phyloP scores from a whole-genome alignment of 2,329 filamentous ascomycete species.

The Diaporthe sp. region DNA sequence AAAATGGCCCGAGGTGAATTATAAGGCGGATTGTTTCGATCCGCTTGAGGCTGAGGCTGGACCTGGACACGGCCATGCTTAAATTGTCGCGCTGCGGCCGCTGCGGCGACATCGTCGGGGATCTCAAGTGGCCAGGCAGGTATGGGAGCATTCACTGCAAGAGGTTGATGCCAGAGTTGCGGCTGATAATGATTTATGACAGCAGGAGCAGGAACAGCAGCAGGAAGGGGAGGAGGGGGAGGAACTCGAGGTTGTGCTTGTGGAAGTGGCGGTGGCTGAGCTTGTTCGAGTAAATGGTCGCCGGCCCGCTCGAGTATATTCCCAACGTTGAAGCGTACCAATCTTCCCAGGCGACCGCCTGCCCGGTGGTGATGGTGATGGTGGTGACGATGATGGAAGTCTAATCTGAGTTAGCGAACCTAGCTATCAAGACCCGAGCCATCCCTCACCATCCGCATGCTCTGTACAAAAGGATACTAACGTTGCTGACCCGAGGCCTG shows the following conservation, averaged over 20 bases:
- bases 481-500: constrained; percentile 29
- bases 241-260: neutral
- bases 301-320: neutral
- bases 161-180: neutral
- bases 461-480: constrained; percentile 27
- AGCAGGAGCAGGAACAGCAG: neutral
- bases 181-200: neutral
- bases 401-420: constrained; percentile 18
- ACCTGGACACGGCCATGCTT: neutral
- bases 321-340: neutral
- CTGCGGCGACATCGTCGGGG: neutral
- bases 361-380: neutral
- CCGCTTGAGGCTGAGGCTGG: neutral
- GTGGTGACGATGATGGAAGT: neutral
- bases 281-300: neutral
- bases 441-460: constrained; percentile 2
- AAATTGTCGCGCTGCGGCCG: neutral
- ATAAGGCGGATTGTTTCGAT: neutral
- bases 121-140: neutral
- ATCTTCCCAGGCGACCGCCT: neutral
- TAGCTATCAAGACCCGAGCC: neutral
- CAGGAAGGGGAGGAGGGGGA: neutral
- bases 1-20: neutral
- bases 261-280: neutral
- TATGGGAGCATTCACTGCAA: neutral